A percentile compares a stretch with the other conserved stretches of the same genome.
Evolutionary conservation across 495 filamentous ascomycete genomes (phyloP).

Genomic region (Penicillium cataractarum): DNA sequence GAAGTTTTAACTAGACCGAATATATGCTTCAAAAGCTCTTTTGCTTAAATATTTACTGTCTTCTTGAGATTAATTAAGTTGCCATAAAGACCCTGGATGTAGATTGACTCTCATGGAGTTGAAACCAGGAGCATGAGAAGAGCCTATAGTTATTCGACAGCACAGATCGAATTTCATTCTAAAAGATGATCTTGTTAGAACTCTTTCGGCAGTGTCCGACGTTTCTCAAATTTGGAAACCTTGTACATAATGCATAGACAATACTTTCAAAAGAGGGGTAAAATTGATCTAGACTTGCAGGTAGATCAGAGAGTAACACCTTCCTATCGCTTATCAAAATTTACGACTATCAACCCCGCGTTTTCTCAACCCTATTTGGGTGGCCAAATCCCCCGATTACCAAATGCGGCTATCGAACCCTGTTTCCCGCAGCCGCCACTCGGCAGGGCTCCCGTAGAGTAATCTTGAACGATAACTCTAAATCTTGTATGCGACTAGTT

Average conservation of each 20-base stretch:
- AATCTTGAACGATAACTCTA: neutral
- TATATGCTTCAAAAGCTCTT: constrained; percentile 2
- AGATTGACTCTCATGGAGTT: neutral
- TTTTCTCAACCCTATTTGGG: neutral
- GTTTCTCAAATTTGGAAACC: neutral
- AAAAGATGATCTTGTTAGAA: too few species aligned
- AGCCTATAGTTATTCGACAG: too few species aligned
- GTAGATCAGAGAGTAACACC: neutral
- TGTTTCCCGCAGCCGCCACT: constrained; percentile 7
- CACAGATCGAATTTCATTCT: too few species aligned
- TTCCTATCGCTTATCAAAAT: neutral
- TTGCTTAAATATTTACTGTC: neutral
- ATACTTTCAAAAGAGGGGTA: neutral
- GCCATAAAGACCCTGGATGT: too few species aligned
- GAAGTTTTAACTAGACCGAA: neutral
- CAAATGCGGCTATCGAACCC: neutral
- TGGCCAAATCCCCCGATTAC: neutral
- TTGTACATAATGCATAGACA: neutral
- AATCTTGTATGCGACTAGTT: neutral
- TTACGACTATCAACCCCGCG: neutral
- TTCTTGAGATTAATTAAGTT: neutral
- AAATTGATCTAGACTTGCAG: neutral
- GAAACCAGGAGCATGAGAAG: too few species aligned
- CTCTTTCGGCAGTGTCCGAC: too few species aligned
- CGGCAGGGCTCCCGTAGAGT: constrained; percentile 18